Percentiles rank a stretch among this genome's conserved stretches.
Evolutionary conservation across 257 asterid genomes (phyloP).

Genomic region (Lycium barbarum): DNA sequence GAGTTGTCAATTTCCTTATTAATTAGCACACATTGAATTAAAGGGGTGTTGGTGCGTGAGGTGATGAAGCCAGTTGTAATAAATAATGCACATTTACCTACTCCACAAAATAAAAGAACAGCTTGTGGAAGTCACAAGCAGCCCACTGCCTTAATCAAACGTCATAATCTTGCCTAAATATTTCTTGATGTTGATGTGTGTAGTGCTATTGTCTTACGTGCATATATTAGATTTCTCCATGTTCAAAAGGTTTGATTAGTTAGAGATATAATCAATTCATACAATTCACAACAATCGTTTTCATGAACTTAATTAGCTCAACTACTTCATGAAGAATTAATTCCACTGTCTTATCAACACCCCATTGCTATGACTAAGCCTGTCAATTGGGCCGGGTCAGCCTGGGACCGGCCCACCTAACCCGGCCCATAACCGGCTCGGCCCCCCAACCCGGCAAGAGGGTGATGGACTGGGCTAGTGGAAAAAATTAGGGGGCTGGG

Average conservation of each 20-base stretch:
- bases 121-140: background rate
- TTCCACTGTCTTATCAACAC: background rate
- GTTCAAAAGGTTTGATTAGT: too few relatives aligned
- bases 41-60: background rate
- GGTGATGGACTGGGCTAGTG: too few relatives aligned
- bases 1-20: background rate
- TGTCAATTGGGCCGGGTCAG: too few relatives aligned
- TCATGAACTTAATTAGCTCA: background rate
- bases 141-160: background rate
- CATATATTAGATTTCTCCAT: too few relatives aligned
- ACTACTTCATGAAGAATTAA: background rate
- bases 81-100: conserved; percentile 4
- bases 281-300: background rate
- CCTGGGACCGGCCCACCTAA: too few relatives aligned
- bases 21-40: background rate
- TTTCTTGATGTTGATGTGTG: background rate
- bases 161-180: conserved; percentile 9
- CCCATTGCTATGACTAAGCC: too few relatives aligned
- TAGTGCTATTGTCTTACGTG: too few relatives aligned
- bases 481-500: too few relatives aligned
- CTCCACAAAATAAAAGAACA: background rate
- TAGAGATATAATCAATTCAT: background rate
- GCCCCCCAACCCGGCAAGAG: too few relatives aligned
- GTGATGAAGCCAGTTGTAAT: background rate
- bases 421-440: too few relatives aligned